Base-by-base conservation (phyloP, 2,329 filamentous ascomycete species). In the Neocucurbitaria cava region DNA sequence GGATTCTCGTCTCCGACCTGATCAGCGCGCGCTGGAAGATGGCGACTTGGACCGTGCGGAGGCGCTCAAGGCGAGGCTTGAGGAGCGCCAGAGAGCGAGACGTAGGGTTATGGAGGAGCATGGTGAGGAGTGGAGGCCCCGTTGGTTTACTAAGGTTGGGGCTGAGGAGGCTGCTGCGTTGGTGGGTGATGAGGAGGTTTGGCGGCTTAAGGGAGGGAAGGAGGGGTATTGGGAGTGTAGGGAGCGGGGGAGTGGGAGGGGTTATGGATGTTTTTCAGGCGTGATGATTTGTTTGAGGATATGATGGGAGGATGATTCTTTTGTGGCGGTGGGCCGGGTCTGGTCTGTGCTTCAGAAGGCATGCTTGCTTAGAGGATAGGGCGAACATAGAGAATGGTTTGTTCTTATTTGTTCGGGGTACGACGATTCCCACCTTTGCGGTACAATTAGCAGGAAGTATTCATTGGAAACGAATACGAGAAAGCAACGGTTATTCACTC, bases 181-280 rank as follows among this genome's bases (percentile, higher is more conserved):
- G 35, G 77, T 73, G 35, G 77, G 71, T 0, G 73, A 69, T 8
- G 79, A 81, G 56, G 81, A 82, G 62, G 71, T 81, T n/a, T 83
- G 81, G 81, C 66, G 87, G 67, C 76, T 96, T 59, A 95, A 88
- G 79, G 81, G 81, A 2, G 92, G 92, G 18, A 92, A 89, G 76
- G 92, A 96, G 17, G 88, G 91, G 8, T 99, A 99, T 77, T 99
- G 95, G 95, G 93, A 96, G 71, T 89, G 91, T 77, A 85, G 94
- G 56, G 83, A 81, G 2, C 85, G 79, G 88, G 88, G 1, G 80
- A 80, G 51, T 96, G 91, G 91, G 76, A 76, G 8, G 81, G 79
- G 79, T 87, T 36, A 75, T 80, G 52, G 78, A 83, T 49, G 82
- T 88, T 43, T 85, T 88, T 69, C 74, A 81, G 54, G 52, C 52